phyloP scores from a whole-genome alignment of 2,329 filamentous ascomycete species.

The Fusarium sp. region DNA sequence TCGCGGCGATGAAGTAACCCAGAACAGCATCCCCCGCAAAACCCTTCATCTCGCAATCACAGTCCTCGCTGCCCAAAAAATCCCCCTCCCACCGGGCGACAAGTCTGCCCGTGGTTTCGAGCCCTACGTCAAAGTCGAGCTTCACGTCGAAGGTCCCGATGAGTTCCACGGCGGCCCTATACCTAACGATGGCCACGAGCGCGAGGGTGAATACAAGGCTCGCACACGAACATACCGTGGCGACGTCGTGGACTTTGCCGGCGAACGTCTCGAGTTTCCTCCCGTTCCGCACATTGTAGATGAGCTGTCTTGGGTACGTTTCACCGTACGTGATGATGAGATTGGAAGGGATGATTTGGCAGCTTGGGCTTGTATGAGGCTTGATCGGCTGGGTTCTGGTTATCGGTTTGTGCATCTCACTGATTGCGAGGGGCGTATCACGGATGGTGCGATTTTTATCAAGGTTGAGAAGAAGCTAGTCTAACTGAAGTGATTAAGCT shows the following conservation, averaged over 20 bases:
- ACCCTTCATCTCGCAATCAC: slow-evolving; percentile 79
- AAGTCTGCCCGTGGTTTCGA: slow-evolving; percentile 70
- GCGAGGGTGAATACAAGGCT: slow-evolving; percentile 66
- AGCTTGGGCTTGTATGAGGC: slow-evolving; percentile 88
- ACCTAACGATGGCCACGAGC: slow-evolving; percentile 57
- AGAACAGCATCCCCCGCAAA: slow-evolving; percentile 61
- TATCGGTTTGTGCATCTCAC: slow-evolving; percentile 83
- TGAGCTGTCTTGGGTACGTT: slow-evolving; percentile 79
- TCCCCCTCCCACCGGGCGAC: slow-evolving; percentile 73
- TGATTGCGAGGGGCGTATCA: slow-evolving; percentile 75
- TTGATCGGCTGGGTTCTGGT: slow-evolving; percentile 83
- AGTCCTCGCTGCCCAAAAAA: slow-evolving; percentile 80
- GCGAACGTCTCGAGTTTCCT: slow-evolving; percentile 70
- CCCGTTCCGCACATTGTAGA: slow-evolving; percentile 70
- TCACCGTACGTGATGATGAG: slow-evolving; percentile 91
- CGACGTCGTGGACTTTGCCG: slow-evolving; percentile 72
- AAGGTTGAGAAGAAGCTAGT: slow-evolving; percentile 73
- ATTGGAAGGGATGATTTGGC: slow-evolving; percentile 82
- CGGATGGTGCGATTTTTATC: slow-evolving; percentile 78
- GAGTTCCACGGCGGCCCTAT: slow-evolving; percentile 56
- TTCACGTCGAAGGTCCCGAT: slow-evolving; percentile 81
- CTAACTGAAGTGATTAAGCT: slow-evolving; percentile 26
- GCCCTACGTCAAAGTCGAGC: slow-evolving; percentile 85
- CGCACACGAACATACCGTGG: slow-evolving; percentile 71
- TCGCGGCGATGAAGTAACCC: slow-evolving; percentile 36